Evolutionary conservation across 1,284 basidiomycete genomes (phyloP), one percentile per base, ranked within the genome.

Genomic region (Volvariella surrecta): DNA sequence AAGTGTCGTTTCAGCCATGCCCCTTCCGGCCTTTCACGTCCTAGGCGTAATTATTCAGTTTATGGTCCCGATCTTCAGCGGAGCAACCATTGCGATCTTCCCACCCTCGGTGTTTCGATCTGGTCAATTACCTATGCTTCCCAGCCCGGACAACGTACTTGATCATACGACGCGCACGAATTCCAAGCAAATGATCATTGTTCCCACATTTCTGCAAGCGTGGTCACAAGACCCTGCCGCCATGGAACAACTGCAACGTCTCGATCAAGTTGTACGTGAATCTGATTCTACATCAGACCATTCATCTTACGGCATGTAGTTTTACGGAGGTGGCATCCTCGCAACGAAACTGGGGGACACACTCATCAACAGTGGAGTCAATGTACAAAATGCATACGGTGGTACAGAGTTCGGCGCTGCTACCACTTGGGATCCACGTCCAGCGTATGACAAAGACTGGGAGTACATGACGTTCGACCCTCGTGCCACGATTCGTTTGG

Each of bases 121-220:
- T 1, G 51, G 45, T 3, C 28, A 39, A 21, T 48, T 50, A 7
- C 59, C 60, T 3, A 50, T 56, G 31, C 50, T 50, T 24, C 55
- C 62, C 0, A 61, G 61, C 2, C 55, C 63, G 0, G 54, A 59
- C 3, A 62, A 58, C 41, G 57, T 61, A 10, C 37, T 66, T 6
- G 58, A 63, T 4, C 59, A 63, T 40, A 51, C 53, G 0, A 48
- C 48, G 13, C 48, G 54, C 8, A 58, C 58, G 2, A 49, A 52
- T 4, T 55, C 51, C 7, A 60, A 60, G 22, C 51, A 51, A 13
- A 46, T 64, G 17, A 49, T 63, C 1, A 55, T 51, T 17, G 57
- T 67, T 13, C 66, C 66, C 1, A 49, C 61, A n/a, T 51, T 67
- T 15, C 46, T 68, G 16, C 56, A 63, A 37, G 47, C 61, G 3